phyloP scores from a whole-genome alignment of 164 flowering plant species.

The Echeveria elegans region DNA sequence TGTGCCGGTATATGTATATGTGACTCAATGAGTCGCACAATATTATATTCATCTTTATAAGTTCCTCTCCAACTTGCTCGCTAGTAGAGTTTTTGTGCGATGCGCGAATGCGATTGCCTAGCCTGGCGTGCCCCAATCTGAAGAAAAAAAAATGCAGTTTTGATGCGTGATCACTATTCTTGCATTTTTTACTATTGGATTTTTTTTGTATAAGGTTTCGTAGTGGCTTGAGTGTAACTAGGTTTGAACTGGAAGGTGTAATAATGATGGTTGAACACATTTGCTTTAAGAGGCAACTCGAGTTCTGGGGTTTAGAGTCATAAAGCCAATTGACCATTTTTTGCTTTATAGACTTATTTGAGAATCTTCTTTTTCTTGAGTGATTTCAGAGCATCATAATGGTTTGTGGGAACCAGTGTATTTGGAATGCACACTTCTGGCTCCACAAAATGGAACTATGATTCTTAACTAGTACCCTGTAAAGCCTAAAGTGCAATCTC shows the following conservation, averaged over 20 bases:
- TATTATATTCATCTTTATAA: no score
- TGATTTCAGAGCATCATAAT: background rate
- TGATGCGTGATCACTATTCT: no score
- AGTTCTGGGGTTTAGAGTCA: background rate
- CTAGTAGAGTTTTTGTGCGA: no score
- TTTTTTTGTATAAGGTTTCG: no score
- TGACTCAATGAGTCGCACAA: no score
- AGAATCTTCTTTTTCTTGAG: slow-evolving; percentile 1
- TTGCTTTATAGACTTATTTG: background rate
- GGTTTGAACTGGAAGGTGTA: background rate
- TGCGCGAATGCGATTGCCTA: no score
- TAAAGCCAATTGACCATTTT: background rate
- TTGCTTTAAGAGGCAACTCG: background rate
- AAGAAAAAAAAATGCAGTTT: no score
- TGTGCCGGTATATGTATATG: no score
- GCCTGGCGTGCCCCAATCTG: no score
- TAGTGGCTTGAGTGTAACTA: background rate
- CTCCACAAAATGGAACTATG: background rate
- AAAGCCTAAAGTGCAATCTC: background rate
- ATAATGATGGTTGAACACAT: background rate
- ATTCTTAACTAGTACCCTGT: background rate
- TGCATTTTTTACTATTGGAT: no score
- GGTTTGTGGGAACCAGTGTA: background rate
- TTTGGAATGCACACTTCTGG: background rate
- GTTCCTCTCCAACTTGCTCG: no score